Conservation (phyloP, 2,329 filamentous ascomycete genomes). For the Colletotrichum sp. region DNA sequence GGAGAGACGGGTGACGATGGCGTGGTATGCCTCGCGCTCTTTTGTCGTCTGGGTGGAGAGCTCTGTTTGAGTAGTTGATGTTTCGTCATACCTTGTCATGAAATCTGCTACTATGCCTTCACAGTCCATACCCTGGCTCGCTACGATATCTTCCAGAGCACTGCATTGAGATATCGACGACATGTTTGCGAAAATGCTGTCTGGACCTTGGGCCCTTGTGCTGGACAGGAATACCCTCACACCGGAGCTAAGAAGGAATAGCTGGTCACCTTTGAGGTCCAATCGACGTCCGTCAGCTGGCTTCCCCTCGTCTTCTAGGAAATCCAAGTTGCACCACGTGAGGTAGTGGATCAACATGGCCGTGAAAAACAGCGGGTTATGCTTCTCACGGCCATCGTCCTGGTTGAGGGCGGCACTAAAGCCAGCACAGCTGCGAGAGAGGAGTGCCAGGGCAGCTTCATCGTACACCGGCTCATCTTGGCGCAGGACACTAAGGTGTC, state of each 20-base stretch:
- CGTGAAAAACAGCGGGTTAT: slow-evolving; percentile 24
- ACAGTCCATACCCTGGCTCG: slow-evolving; percentile 21
- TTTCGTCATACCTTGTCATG: slow-evolving; percentile 25
- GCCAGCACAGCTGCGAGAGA: slow-evolving; percentile 26
- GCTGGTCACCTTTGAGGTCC: slow-evolving; percentile 28
- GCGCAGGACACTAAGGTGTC: slow-evolving; percentile 23
- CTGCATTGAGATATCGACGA: slow-evolving; percentile 23
- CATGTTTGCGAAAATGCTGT: slow-evolving; percentile 23
- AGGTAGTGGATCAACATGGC: slow-evolving; percentile 33
- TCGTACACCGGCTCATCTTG: slow-evolving; percentile 22
- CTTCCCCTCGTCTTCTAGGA: slow-evolving; percentile 22
- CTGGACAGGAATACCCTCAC: slow-evolving; percentile 19
- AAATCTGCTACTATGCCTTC: slow-evolving; percentile 19
- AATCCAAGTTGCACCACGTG: slow-evolving; percentile 31
- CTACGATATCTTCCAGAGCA: slow-evolving; percentile 21
- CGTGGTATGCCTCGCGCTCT: slow-evolving; percentile 24
- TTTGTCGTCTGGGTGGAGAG: background rate
- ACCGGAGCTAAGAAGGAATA: slow-evolving; percentile 32
- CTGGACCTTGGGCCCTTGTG: background rate
- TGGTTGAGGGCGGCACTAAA: slow-evolving; percentile 26
- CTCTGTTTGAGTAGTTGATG: background rate
- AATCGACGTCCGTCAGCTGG: background rate
- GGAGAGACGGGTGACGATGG: slow-evolving; percentile 21
- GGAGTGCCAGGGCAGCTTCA: slow-evolving; percentile 24
- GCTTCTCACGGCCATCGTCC: background rate